These are phyloP conservation scores for Gnetum montanum DNA, from an alignment of 75 land plant species.

Conservation along the genomic window DNA sequence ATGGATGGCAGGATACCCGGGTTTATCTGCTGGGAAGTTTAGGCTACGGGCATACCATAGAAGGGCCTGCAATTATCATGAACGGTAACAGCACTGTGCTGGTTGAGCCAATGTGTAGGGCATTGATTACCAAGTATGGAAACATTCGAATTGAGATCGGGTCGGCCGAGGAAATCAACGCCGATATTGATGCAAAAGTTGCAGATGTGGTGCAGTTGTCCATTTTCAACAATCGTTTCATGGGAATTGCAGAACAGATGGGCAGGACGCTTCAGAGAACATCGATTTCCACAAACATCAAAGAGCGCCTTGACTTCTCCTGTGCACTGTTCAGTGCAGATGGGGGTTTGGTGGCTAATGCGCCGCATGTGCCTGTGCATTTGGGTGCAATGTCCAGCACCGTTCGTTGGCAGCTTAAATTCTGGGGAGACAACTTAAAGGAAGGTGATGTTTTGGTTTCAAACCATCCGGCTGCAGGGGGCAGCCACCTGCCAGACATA, in stretches of 20 bases:
- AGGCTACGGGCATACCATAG: constrained; percentile 59
- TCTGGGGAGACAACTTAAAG: constrained; percentile 81
- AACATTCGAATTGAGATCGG: constrained; percentile 80
- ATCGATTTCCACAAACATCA: constrained; percentile 97
- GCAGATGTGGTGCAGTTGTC: constrained; percentile 92
- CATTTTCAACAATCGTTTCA: constrained; percentile 91
- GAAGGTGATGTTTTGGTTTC: constrained; percentile 97
- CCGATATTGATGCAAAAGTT: constrained; percentile 31
- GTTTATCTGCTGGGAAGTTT: constrained; percentile 73
- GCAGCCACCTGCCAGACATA: constrained; percentile 98
- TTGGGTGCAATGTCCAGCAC: constrained; percentile 99
- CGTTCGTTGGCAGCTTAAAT: constrained; percentile 81
- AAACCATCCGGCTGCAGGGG: constrained; percentile 98
- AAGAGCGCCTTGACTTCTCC: constrained; percentile 92
- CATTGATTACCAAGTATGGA: constrained; percentile 79
- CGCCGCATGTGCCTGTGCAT: constrained; percentile 99
- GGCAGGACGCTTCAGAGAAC: constrained; percentile 97
- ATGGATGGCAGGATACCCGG: constrained; percentile 84
- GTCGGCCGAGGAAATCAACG: constrained; percentile 12
- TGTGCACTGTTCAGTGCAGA: constrained; percentile 97
- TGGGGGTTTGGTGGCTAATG: constrained; percentile 97
- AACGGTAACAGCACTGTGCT: constrained; percentile 97
- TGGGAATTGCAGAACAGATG: constrained; percentile 99
- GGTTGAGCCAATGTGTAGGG: constrained; percentile 82
- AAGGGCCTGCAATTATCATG: constrained; percentile 90